Conservation (phyloP, 352 stramenopile species). For the Pythium folliculosum region DNA sequence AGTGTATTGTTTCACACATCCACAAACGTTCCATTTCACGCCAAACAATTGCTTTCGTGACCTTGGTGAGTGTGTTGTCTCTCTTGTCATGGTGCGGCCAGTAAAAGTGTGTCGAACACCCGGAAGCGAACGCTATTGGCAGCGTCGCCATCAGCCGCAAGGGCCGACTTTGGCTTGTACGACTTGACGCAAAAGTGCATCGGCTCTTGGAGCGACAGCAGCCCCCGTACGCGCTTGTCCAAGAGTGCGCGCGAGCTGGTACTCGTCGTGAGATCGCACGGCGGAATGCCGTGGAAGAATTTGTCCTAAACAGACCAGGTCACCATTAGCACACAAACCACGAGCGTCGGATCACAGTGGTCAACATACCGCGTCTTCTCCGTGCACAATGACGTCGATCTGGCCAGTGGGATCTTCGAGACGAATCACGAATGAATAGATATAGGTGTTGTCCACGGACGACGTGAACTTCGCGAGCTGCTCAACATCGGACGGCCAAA, state of each 20-base stretch:
- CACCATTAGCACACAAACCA: not conserved
- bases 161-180: constrained; percentile 40
- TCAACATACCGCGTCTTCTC: constrained; percentile 59
- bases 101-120: constrained; percentile 66
- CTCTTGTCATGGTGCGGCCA: not conserved
- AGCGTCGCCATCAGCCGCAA: not conserved
- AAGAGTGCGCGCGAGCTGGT: constrained; percentile 55
- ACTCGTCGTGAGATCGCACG: constrained; percentile 56
- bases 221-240: constrained; percentile 45
- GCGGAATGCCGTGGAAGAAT: constrained; percentile 70
- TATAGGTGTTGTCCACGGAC: constrained; percentile 28
- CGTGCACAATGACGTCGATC: constrained; percentile 71
- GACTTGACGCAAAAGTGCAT: constrained; percentile 77
- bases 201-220: constrained; percentile 28
- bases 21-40: not conserved
- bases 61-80: not conserved
- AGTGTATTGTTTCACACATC: constrained; percentile 9
- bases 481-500: constrained; percentile 53
- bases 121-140: constrained; percentile 52
- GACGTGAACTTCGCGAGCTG: constrained; percentile 54
- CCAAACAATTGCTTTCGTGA: not conserved
- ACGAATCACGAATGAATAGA: constrained; percentile 74
- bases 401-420: constrained; percentile 48
- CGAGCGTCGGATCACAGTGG: not conserved
- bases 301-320: constrained; percentile 40